Evolutionary conservation across 2,329 filamentous ascomycete species (phyloP).

Genomic region (Fusarium lyarnte): DNA sequence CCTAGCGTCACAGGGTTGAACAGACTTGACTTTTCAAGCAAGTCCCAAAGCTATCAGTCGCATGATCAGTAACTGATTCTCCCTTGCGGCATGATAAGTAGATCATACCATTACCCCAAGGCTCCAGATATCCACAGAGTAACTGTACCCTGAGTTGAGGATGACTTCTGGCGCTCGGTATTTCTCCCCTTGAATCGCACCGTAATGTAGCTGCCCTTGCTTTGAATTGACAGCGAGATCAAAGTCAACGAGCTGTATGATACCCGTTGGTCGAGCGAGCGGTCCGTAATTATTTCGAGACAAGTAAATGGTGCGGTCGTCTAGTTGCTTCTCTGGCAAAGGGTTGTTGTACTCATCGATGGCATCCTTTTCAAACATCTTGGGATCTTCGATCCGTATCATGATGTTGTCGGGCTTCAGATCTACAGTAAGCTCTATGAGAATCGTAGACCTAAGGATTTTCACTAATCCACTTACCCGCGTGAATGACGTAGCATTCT

Average conservation of each 20-base stretch:
- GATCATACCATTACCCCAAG: constrained; percentile 34
- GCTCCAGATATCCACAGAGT: constrained; percentile 37
- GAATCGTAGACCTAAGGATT: accelerated
- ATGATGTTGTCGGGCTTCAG: constrained; percentile 39
- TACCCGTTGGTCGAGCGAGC: constrained; percentile 18
- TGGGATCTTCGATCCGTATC: constrained; percentile 26
- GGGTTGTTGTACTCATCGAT: constrained; percentile 34
- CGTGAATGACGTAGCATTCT: constrained; percentile 35
- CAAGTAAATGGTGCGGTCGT: constrained; percentile 32
- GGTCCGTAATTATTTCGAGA: constrained; percentile 38
- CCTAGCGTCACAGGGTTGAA: background rate
- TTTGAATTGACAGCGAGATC: constrained; percentile 8
- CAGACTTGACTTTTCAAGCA: constrained; percentile 12
- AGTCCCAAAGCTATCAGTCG: constrained; percentile 8
- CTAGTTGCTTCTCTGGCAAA: constrained; percentile 29
- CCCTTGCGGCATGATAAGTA: accelerated
- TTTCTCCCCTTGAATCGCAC: constrained; percentile 24
- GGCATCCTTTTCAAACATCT: constrained; percentile 28
- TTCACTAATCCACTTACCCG: background rate
- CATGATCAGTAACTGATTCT: background rate
- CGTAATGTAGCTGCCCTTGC: constrained; percentile 1
- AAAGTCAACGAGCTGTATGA: constrained; percentile 35
- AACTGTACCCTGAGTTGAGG: constrained; percentile 31
- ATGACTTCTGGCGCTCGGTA: constrained; percentile 39
- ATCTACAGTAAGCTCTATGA: background rate